Base-by-base conservation (phyloP, 805 yeast species). In the Saccharomycopsis javanensis region DNA sequence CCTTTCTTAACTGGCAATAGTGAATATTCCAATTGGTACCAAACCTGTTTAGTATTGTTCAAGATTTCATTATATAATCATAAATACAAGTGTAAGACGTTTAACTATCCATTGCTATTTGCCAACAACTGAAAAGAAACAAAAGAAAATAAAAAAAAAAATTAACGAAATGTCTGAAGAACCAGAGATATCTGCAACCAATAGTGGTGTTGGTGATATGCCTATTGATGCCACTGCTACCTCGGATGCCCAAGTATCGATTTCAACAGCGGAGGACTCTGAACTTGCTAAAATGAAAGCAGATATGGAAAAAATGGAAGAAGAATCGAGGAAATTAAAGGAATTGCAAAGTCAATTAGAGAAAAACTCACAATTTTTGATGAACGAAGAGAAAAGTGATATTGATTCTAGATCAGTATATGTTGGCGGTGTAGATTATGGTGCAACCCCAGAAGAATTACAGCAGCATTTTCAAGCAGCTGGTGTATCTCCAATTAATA, bases 351-450 rank as follows among this genome's bases (percentile, higher is more conserved):
- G 71, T 16, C 75, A 74, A 48, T 65, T 77, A 13, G 76, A 74
- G 42, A 69, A 69, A 55, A 78, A 75, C 51, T 71, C 72, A 50
- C 72, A 69, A 27, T 75, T 64, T 56, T 69, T 68, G 61, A 42
- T 42, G 48, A 67, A 64, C 60, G 83, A 71, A 66, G 76, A 76
- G 63, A 80, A 78, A 64, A 79, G 79, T 62, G 90, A 84, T 56
- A 77, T 83, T n/a, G 96, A 88, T 67, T 75, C 85, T 3, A 78
- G 90, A 61, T 83, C 90, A 3, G 76, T 89, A 23, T 89, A 82
- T 69, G 90, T 88, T 25, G 95, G 96, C 3, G 87, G 86, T 64
- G 94, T 89, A 27, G 96, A 88, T 66, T 88, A 85, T 67, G 84
- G 79, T 10, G 71, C 91, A 16, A 81, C 88, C 6, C 91, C 95